These are phyloP conservation scores for Juglanconis juglandina DNA, from an alignment of 2,329 filamentous ascomycete species.

Conservation along the genomic window DNA sequence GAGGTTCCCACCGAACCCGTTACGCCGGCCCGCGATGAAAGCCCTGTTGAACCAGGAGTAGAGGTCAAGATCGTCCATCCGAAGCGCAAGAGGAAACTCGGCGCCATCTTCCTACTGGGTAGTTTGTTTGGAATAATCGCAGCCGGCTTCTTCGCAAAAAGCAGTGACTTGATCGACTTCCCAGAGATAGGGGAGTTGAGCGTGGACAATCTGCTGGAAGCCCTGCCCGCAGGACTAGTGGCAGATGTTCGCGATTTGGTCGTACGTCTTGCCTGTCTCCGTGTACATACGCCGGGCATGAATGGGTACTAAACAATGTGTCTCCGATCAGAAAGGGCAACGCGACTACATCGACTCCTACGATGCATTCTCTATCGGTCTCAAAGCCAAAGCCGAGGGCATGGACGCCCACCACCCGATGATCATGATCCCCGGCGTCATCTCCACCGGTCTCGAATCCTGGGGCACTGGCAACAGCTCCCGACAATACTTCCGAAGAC, in stretches of 20 bases:
- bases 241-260: slow-evolving; percentile 83
- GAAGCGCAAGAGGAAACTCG: slow-evolving; percentile 68
- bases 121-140: slow-evolving; percentile 86
- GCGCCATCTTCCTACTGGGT: slow-evolving; percentile 81
- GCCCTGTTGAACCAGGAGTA: slow-evolving; percentile 30
- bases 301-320: slow-evolving; percentile 15
- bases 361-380: slow-evolving; percentile 88
- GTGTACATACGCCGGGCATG: not conserved
- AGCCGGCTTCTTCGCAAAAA: slow-evolving; percentile 85
- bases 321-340: slow-evolving; percentile 65
- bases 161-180: slow-evolving; percentile 84
- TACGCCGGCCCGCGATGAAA: slow-evolving; percentile 30
- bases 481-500: slow-evolving; percentile 86
- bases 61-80: slow-evolving; percentile 46
- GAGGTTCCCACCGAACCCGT: slow-evolving; percentile 24
- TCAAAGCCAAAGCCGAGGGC: slow-evolving; percentile 78
- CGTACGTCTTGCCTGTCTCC: slow-evolving; percentile 45
- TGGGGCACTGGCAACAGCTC: slow-evolving; percentile 89
- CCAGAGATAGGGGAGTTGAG: slow-evolving; percentile 68
- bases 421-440: slow-evolving; percentile 96
- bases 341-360: slow-evolving; percentile 79
- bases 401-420: slow-evolving; percentile 80
- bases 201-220: slow-evolving; percentile 82
- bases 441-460: slow-evolving; percentile 93
- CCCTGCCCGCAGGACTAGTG: slow-evolving; percentile 79